A percentile compares a stretch with the other conserved stretches of the same genome.
Evolutionary conservation across 192 early-diverging fungal species (phyloP).

Genomic region (Umbelopsis vinacea): DNA sequence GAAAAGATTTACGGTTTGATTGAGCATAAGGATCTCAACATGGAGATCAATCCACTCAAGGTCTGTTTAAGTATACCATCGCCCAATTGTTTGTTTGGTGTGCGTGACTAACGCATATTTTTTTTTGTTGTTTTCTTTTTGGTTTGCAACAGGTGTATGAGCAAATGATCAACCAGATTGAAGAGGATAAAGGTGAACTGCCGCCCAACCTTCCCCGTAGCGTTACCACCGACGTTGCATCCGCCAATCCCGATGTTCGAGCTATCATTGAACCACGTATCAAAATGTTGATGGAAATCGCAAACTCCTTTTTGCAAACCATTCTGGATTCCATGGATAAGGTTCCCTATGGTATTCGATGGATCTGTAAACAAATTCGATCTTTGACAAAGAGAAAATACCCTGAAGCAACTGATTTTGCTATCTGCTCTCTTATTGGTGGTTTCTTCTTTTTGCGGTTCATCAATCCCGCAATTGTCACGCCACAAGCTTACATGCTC

Average conservation of each 20-base stretch:
- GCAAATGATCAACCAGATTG: constrained; percentile 73
- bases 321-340: constrained; percentile 84
- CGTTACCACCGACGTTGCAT: constrained; percentile 77
- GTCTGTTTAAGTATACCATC: constrained; percentile 35
- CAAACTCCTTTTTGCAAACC: constrained; percentile 79
- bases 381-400: constrained; percentile 89
- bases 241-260: constrained; percentile 77
- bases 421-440: constrained; percentile 90
- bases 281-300: constrained; percentile 80
- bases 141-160: constrained; percentile 67
- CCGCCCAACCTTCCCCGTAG: constrained; percentile 65
- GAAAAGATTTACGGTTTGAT: constrained; percentile 80
- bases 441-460: constrained; percentile 96
- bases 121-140: too few relatives aligned
- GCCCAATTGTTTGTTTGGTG: background rate
- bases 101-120: background rate
- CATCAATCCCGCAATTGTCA: constrained; percentile 96
- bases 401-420: constrained; percentile 82
- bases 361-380: constrained; percentile 97
- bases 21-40: constrained; percentile 76
- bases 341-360: constrained; percentile 92
- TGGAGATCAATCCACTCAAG: constrained; percentile 94
- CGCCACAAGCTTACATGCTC: constrained; percentile 90
- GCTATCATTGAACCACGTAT: constrained; percentile 78
- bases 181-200: constrained; percentile 55